Conservation (phyloP, 257 asterid species). For the Fraxinus anomala region DNA sequence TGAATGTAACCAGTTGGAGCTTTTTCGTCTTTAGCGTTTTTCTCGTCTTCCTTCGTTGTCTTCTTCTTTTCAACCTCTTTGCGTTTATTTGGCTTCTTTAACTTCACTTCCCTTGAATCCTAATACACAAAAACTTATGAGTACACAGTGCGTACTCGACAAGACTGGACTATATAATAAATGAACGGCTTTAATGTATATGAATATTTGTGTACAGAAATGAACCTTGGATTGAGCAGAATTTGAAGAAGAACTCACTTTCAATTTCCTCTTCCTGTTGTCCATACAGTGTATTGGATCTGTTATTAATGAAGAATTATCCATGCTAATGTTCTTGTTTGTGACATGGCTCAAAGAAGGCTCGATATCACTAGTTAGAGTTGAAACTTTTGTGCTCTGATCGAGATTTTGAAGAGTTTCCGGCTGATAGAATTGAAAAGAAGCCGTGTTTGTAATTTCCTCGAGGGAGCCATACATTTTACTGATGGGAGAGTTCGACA, state of each 20-base stretch:
- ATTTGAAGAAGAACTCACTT: conserved; percentile 32
- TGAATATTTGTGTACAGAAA: background rate
- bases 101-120: conserved; percentile 26
- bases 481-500: conserved; percentile 32
- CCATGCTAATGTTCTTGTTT: conserved; percentile 40
- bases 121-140: background rate
- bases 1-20: conserved; percentile 59
- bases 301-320: conserved; percentile 49
- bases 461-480: conserved; percentile 31
- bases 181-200: too few relatives aligned
- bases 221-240: conserved; percentile 64
- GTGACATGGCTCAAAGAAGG: conserved; percentile 17
- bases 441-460: conserved; percentile 37
- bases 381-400: conserved; percentile 30
- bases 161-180: background rate
- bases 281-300: conserved; percentile 19
- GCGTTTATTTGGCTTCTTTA: conserved; percentile 35
- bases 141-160: background rate
- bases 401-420: conserved; percentile 30
- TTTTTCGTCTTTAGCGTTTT: conserved; percentile 37
- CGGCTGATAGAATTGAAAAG: conserved; percentile 41
- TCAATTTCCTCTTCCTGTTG: conserved; percentile 53
- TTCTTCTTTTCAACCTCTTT: conserved; percentile 33
- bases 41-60: conserved; percentile 26
- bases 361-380: conserved; percentile 25